These are phyloP conservation scores for Cladosporium colombiae DNA, from an alignment of 2,329 filamentous ascomycete genomes.

Conservation along the genomic window DNA sequence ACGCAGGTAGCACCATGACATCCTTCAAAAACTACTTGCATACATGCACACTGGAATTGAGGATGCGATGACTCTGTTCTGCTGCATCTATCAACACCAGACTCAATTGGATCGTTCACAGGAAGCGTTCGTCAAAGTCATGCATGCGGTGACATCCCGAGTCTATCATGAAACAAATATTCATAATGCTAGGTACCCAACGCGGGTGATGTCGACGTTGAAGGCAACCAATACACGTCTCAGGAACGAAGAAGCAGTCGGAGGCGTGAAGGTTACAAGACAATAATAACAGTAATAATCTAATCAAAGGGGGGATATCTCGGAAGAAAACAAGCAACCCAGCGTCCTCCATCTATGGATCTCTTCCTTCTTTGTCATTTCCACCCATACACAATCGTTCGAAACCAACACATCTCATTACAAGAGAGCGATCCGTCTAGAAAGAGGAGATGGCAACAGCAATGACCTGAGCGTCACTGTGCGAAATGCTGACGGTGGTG, in stretches of 20 bases:
- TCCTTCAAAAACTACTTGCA: no score
- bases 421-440: constrained; percentile 8
- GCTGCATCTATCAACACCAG: no score
- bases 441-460: constrained; percentile 66
- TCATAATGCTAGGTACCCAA: neutral
- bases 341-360: neutral
- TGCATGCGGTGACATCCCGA: neutral
- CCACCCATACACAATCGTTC: neutral
- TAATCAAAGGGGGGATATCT: neutral
- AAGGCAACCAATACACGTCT: neutral
- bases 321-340: neutral
- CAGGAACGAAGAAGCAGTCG: no score
- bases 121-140: neutral
- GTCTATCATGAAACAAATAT: neutral
- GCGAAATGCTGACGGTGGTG: constrained; percentile 91
- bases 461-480: constrained; percentile 90
- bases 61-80: no score
- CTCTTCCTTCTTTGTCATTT: neutral
- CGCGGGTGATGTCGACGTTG: no score
- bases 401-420: no score
- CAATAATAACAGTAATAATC: neutral
- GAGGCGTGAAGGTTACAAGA: neutral
- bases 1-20: no score
- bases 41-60: no score
- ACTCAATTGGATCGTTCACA: no score